Evolutionary conservation across 306 rosid species (phyloP).

Genomic region (Vigna reflexopilosa): DNA sequence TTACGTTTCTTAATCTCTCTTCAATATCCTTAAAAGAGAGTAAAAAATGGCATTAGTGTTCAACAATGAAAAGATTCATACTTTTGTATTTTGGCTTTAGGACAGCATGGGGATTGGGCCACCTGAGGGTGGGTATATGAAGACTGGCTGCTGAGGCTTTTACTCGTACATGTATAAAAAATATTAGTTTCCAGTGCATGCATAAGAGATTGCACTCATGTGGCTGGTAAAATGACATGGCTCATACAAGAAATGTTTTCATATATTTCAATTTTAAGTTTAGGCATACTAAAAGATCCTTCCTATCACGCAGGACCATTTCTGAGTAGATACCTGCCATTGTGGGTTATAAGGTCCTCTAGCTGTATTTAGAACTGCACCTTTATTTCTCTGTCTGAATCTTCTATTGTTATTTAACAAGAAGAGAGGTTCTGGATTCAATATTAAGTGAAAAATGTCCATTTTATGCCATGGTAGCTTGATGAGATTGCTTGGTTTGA

Average conservation of each 20-base stretch:
- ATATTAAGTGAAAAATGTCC: not conserved
- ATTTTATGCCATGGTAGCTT: not conserved
- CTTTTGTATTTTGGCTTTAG: not conserved
- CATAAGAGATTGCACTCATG: slow-evolving; percentile 8
- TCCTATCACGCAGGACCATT: slow-evolving; percentile 3
- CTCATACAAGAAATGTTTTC: not conserved
- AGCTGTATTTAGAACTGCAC: not conserved
- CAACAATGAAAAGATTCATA: not conserved
- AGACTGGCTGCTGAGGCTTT: not conserved
- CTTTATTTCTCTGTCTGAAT: not conserved
- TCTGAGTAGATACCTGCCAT: not conserved
- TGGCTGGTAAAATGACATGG: not conserved
- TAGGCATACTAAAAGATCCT: slow-evolving; percentile 21
- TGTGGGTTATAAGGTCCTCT: slow-evolving; percentile 10
- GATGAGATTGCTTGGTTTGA: slow-evolving; percentile 24
- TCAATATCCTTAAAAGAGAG: not conserved
- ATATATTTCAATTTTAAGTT: not conserved
- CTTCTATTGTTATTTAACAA: not conserved
- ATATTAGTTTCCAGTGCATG: not conserved
- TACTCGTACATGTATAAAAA: not conserved
- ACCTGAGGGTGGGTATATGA: not conserved
- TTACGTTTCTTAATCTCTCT: not conserved
- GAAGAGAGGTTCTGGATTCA: slow-evolving; percentile 7
- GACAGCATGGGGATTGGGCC: not conserved
- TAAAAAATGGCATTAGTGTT: not conserved